These are phyloP conservation scores for Phlebopus sp. DNA, from an alignment of 1,284 basidiomycete species.

Conservation along the genomic window DNA sequence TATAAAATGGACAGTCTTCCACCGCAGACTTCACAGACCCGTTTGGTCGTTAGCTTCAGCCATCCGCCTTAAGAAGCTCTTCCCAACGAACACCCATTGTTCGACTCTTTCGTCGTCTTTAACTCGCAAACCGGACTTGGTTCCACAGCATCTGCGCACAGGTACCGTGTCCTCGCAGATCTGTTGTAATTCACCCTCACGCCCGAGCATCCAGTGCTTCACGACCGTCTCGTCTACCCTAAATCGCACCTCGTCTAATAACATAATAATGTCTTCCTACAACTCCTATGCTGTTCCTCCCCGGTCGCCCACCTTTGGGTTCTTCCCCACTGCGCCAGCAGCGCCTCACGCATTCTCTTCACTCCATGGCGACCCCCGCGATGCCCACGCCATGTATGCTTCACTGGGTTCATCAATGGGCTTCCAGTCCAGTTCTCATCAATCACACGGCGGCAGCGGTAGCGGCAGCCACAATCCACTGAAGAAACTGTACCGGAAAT, in stretches of 20 bases:
- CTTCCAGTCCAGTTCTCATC: conserved; percentile 18
- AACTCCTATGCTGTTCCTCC: conserved; percentile 34
- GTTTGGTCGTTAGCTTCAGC: conserved; percentile 11
- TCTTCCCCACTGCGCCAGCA: conserved; percentile 58
- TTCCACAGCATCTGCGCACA: conserved; percentile 1
- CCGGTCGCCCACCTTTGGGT: conserved; percentile 53
- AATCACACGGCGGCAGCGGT: conserved; percentile 19
- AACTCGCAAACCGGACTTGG: not conserved
- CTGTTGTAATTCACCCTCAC: not conserved
- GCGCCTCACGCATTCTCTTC: conserved; percentile 61
- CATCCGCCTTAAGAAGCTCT: conserved; percentile 9
- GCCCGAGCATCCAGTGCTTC: not conserved
- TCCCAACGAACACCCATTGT: conserved; percentile 4
- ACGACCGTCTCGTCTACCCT: conserved; percentile 2
- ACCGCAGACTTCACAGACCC: conserved; percentile 13
- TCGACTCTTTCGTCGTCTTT: conserved; percentile 5
- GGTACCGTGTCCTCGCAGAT: conserved; percentile 1
- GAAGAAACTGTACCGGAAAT: conserved; percentile 32
- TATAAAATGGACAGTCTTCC: conserved; percentile 21
- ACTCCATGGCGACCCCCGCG: conserved; percentile 66
- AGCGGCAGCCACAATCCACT: conserved; percentile 20
- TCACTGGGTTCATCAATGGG: conserved; percentile 43
- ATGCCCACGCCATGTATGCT: conserved; percentile 63
- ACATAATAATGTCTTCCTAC: conserved; percentile 45
- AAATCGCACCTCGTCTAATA: conserved; percentile 9